Evolutionary conservation across 108 stramenopile genomes (phyloP).

Genomic region (Stephanodiscus minutulus): DNA sequence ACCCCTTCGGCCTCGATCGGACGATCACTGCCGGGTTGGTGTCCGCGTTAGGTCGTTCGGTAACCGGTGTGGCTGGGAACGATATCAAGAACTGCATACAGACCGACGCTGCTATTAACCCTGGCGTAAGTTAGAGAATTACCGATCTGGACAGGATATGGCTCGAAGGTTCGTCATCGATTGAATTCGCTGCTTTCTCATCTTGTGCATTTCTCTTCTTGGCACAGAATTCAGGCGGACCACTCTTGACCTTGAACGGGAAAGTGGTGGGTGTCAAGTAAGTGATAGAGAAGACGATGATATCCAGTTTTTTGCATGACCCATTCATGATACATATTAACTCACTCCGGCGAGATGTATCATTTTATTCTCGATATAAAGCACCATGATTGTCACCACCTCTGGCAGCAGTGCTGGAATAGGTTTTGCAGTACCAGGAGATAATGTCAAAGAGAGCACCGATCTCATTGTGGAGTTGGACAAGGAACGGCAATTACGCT

Average conservation of each 20-base stretch:
- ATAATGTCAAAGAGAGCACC: slow-evolving; percentile 72
- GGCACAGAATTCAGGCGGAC: slow-evolving; percentile 81
- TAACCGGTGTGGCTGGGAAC: slow-evolving; percentile 67
- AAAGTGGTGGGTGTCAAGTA: slow-evolving; percentile 92
- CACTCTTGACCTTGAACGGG: slow-evolving; percentile 80
- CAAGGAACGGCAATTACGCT: slow-evolving; percentile 21
- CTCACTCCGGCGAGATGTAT: slow-evolving; percentile 83
- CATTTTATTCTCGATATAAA: slow-evolving; percentile 33
- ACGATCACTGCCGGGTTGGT: slow-evolving; percentile 86
- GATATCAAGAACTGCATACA: slow-evolving; percentile 85
- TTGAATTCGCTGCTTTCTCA: neutral
- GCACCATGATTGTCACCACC: slow-evolving; percentile 91
- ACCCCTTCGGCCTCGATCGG: slow-evolving; percentile 87
- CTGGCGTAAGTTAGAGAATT: slow-evolving; percentile 46
- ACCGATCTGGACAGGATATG: too few species aligned
- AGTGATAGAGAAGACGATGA: slow-evolving; percentile 71
- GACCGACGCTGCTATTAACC: slow-evolving; percentile 95
- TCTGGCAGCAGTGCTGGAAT: slow-evolving; percentile 89
- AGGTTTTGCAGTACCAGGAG: slow-evolving; percentile 95
- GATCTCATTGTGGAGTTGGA: slow-evolving; percentile 31
- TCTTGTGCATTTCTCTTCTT: neutral
- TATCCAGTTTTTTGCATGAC: slow-evolving; percentile 83
- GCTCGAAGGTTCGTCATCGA: too few species aligned
- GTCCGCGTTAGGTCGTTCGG: slow-evolving; percentile 84
- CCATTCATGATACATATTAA: slow-evolving; percentile 72